These are phyloP conservation scores for Kickxella alabastrina DNA, from an alignment of 192 early-diverging fungal genomes.

Conservation along the genomic window DNA sequence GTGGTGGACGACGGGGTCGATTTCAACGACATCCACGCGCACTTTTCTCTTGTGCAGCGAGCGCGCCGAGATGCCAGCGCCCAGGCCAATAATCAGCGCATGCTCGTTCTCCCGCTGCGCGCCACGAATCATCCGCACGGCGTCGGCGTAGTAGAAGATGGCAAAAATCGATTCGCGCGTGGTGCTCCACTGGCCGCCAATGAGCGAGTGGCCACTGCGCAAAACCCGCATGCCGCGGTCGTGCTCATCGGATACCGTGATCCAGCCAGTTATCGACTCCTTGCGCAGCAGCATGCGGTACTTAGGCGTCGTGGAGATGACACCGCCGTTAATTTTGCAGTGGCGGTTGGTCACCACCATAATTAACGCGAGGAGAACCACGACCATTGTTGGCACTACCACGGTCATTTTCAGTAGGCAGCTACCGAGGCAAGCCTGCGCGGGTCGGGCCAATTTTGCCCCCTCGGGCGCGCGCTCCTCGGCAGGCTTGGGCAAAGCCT, in stretches of 20 bases:
- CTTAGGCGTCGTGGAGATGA: conserved; percentile 12
- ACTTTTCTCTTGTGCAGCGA: conserved; percentile 60
- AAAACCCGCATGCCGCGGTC: conserved; percentile 63
- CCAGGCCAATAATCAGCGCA: conserved; percentile 66
- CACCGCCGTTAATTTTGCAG: conserved; percentile 47
- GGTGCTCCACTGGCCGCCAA: conserved; percentile 74
- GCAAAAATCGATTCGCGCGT: conserved; percentile 74
- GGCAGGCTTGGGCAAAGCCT: not conserved
- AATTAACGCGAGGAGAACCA: conserved; percentile 11
- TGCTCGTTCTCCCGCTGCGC: conserved; percentile 22
- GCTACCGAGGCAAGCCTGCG: not conserved
- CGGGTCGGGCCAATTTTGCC: not conserved
- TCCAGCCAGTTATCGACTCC: conserved; percentile 83
- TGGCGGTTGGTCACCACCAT: conserved; percentile 47
- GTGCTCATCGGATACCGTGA: conserved; percentile 59
- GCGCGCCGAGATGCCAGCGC: conserved; percentile 72
- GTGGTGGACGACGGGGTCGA: conserved; percentile 72
- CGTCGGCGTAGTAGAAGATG: conserved; percentile 79
- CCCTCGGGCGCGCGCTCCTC: not conserved
- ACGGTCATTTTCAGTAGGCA: conserved; percentile 17
- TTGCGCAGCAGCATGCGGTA: conserved; percentile 58
- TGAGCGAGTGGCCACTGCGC: conserved; percentile 83
- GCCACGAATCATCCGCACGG: conserved; percentile 55
- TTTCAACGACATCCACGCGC: conserved; percentile 75
- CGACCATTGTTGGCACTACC: conserved; percentile 12